These are phyloP conservation scores for Mycena belliarum DNA, from an alignment of 768 basidiomycete species.

Conservation along the genomic window DNA sequence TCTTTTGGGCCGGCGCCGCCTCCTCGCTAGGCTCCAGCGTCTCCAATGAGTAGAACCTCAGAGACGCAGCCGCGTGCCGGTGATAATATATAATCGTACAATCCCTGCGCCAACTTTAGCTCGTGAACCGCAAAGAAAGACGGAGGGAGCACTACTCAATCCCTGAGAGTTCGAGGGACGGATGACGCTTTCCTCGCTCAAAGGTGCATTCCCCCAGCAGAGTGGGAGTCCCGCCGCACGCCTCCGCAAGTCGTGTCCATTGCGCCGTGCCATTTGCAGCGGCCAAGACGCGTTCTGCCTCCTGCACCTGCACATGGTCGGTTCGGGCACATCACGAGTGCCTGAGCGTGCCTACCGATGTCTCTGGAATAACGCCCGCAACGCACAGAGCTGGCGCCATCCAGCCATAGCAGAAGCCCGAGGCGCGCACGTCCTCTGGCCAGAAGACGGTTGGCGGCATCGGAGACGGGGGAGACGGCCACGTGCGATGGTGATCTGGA, in stretches of 20 bases:
- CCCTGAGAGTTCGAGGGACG: slow-evolving; percentile 10
- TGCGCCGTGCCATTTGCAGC: slow-evolving; percentile 23
- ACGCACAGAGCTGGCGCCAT: slow-evolving; percentile 47
- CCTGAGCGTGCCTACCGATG: slow-evolving; percentile 27
- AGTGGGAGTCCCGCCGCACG: slow-evolving; percentile 34
- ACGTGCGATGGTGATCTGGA: no score
- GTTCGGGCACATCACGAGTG: not conserved
- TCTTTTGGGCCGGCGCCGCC: slow-evolving; percentile 19
- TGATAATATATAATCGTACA: slow-evolving; percentile 49
- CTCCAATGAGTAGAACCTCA: slow-evolving; percentile 67
- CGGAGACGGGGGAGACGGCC: slow-evolving; percentile 24
- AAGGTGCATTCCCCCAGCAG: slow-evolving; percentile 37
- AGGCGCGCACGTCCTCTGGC: slow-evolving; percentile 50
- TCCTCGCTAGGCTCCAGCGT: slow-evolving; percentile 25
- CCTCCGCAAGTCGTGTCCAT: slow-evolving; percentile 28
- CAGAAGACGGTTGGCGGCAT: slow-evolving; percentile 51
- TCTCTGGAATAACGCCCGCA: slow-evolving; percentile 46
- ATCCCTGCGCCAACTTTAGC: slow-evolving; percentile 14
- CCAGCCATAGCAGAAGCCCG: slow-evolving; percentile 66
- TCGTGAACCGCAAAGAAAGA: slow-evolving; percentile 7
- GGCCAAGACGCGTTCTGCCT: slow-evolving; percentile 22
- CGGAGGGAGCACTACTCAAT: slow-evolving; percentile 8
- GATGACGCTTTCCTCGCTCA: slow-evolving; percentile 11
- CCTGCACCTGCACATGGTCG: slow-evolving; percentile 14
- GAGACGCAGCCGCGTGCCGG: slow-evolving; percentile 51